phyloP scores from a whole-genome alignment of 78 protist genomes.

The Neovahlkampfia damariscottae region DNA sequence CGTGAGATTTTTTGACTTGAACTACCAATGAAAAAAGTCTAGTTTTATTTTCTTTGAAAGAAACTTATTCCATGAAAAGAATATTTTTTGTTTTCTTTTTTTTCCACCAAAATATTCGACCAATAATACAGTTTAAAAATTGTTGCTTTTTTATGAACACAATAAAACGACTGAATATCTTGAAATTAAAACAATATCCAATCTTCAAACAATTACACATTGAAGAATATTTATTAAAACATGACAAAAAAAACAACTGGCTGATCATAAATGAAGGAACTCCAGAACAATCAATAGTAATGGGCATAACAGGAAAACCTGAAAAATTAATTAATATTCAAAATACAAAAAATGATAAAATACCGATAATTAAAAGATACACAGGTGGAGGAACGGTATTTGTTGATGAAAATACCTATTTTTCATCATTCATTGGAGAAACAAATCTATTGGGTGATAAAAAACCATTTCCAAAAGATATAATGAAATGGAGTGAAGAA shows the following conservation, averaged over 20 bases:
- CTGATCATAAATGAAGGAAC: background rate
- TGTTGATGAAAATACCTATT: background rate
- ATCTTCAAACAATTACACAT: background rate
- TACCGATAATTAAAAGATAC: background rate
- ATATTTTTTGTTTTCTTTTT: too few species aligned
- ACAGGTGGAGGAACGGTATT: background rate
- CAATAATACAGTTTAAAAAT: too few species aligned
- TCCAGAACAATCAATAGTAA: background rate
- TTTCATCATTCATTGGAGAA: background rate
- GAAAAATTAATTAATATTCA: background rate
- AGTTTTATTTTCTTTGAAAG: too few species aligned
- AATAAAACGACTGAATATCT: background rate
- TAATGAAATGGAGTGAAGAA: background rate
- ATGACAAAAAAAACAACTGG: background rate
- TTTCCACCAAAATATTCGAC: too few species aligned
- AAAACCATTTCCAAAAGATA: background rate
- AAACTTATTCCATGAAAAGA: too few species aligned
- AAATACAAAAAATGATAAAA: background rate
- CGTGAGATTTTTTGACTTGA: too few species aligned
- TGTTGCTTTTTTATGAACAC: too few species aligned
- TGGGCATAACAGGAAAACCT: background rate
- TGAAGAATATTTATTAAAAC: background rate
- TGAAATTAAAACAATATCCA: background rate
- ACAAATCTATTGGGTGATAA: background rate
- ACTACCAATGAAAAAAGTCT: too few species aligned